Base-by-base conservation (phyloP, 2,329 filamentous ascomycete genomes). In the Beauveria sp. region DNA sequence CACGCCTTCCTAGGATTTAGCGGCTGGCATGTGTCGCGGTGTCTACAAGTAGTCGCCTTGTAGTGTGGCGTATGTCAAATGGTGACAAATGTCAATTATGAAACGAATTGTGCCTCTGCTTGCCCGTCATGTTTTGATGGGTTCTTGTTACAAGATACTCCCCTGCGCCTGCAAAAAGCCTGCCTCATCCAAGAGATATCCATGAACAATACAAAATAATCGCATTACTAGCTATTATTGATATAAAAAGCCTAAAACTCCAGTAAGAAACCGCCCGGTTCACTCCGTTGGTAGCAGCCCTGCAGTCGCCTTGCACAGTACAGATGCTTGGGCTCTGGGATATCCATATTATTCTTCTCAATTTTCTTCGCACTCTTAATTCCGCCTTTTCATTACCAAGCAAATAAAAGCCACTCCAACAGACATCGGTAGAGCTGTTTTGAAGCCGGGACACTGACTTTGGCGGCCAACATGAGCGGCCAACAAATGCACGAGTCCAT, bases 201-300 rank as follows among this genome's bases (percentile, higher is more conserved):
- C 43, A 10, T 49, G 10, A 45, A 22, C 12, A 52, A 20, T 40
- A 49, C 30, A 59, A 58, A 51, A 45, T 22, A 45, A 24, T 46
- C 38, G 49, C 47, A 53, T 60, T 52, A 52, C 47, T 34, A 60
- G 49, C 57, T 60, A 53, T 53, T 45, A 38, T 52, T 60, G 40
- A 52, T 60, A 53, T 60, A 46, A 60, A 47, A 53, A 24, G 28
- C 57, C 57, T 52, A 18, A 46, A 58, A 60, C 57, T 45, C 57
- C 57, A n/a, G 26, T 38, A 60, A 34, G 45, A 60, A 53, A 38
- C 47, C 47, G 18, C 49, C 57, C 26, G 28, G 10, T 58, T 30
- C 34, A 58, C 56, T 51, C 34, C 45, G 47, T 18, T 2, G 46
- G 34, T 42, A 20, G 56, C n/a, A 58, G 45, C 38, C 18, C 28